A percentile compares a stretch with the other conserved stretches of the same genome.
phyloP scores from a whole-genome alignment of 78 protist genomes.

The Tieghemostelium lacteum region DNA sequence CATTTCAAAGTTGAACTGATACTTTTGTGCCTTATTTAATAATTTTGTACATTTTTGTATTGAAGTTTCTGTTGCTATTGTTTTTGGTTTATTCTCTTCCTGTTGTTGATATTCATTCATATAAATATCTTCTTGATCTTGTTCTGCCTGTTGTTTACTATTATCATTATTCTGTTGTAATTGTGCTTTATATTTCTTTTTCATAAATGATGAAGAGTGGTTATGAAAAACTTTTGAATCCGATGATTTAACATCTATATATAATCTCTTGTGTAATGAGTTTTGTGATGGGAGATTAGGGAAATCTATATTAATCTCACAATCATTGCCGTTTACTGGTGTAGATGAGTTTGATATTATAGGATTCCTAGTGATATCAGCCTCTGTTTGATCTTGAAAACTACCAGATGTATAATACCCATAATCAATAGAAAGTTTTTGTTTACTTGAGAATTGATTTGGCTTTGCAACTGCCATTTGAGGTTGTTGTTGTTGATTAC shows the following conservation, averaged over 20 bases:
- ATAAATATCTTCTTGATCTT: too few relatives aligned
- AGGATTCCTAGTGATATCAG: slow-evolving; percentile 25
- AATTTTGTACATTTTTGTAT: slow-evolving; percentile 40
- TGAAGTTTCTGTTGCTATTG: too few relatives aligned
- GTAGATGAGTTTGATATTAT: too few relatives aligned
- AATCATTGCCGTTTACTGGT: slow-evolving; percentile 8
- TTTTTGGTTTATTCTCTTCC: slow-evolving; percentile 13
- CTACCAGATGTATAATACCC: slow-evolving; percentile 59
- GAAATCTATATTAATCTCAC: slow-evolving; percentile 35
- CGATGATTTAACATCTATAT: slow-evolving; percentile 41
- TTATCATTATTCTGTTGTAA: not conserved
- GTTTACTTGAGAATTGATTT: not conserved
- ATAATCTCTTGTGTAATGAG: slow-evolving; percentile 26
- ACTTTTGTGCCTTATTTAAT: slow-evolving; percentile 64
- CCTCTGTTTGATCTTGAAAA: slow-evolving; percentile 58
- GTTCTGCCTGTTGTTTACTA: not conserved
- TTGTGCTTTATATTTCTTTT: not conserved
- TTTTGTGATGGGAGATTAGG: slow-evolving; percentile 40
- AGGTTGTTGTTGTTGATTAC: not conserved
- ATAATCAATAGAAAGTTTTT: slow-evolving; percentile 45
- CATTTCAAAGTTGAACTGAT: slow-evolving; percentile 38
- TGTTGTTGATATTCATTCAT: not conserved
- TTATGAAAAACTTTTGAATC: slow-evolving; percentile 58
- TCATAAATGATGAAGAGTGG: slow-evolving; percentile 10
- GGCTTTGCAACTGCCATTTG: not conserved